Evolutionary conservation across 495 filamentous ascomycete species (phyloP), one percentile per base, ranked within the genome.

Genomic region (Bathelium albidoporum): DNA sequence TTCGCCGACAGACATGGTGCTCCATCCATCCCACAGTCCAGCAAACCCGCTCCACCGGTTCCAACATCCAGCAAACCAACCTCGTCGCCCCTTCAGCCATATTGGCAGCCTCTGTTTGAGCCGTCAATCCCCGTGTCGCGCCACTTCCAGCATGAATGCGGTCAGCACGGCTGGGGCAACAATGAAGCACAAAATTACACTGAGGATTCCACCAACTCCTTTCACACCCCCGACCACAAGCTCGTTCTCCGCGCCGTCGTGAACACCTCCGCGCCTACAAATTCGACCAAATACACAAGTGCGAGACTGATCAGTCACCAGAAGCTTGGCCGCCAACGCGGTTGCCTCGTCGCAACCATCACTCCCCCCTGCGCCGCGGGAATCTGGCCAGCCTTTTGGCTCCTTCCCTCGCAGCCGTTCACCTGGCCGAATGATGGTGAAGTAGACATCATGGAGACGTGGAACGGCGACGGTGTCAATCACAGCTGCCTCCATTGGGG

Each of bases 401-500:
- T 78, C 10, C 67, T 80, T 2, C 76, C 78, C 3, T 66, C 66
- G 2, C 73, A 78, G 59, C 77, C 76, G 0, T 78, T 79, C 58
- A 28, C 31, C 1, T 73, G 71, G 71, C 71, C 71, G 1, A 62
- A 58, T 24, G 71, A 73, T 60, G 71, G 71, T 14, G 71, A 73
- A 53, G 61, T 73, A 16, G 71, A 73, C 32, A 73, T 73, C 9
- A 63, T 71, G 39, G 71, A 73, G 65, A 59, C 39, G 2, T 73
- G 69, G 69, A 71, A 71, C 32, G 69, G 62, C 0, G 75, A 78
- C 24, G 64, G 65, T 24, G 65, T 73, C 59, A 80, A 78, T 59
- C 75, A 76, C 45, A 70, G 70, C 0, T 79, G 78, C 66, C 67
- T 80, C n/a, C 76, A 79, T 62, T 80, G 78, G 78, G 78, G 78